These are phyloP conservation scores for Phialophora expanda DNA, from an alignment of 2,329 filamentous ascomycete genomes.

Conservation along the genomic window DNA sequence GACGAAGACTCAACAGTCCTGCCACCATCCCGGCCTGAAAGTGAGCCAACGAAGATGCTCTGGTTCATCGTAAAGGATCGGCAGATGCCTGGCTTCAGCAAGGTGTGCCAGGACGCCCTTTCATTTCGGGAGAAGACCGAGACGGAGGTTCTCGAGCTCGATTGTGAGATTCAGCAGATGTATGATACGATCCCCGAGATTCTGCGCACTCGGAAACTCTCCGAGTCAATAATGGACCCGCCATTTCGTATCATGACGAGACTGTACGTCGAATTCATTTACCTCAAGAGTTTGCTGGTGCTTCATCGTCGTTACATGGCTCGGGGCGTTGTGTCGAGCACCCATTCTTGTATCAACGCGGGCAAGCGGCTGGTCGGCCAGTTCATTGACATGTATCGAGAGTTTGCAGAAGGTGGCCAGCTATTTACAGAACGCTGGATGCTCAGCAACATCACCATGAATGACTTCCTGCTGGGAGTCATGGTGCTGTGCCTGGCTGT, in stretches of 20 bases:
- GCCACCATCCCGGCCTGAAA: conserved; percentile 58
- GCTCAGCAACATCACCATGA: conserved; percentile 61
- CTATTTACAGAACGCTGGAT: conserved; percentile 62
- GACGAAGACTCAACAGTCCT: conserved; percentile 56
- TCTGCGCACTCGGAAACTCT: conserved; percentile 27
- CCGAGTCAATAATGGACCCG: conserved; percentile 53
- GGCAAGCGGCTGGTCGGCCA: conserved; percentile 56
- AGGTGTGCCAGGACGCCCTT: conserved; percentile 41
- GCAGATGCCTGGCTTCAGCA: conserved; percentile 39
- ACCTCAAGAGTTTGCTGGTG: conserved; percentile 58
- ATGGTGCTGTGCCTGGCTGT: conserved; percentile 63
- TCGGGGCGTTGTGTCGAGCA: conserved; percentile 50
- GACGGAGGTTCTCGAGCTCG: conserved; percentile 34
- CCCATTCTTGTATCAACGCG: conserved; percentile 54
- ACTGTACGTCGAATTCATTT: conserved; percentile 59
- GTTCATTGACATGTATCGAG: conserved; percentile 57
- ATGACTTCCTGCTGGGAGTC: conserved; percentile 66
- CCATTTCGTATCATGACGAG: conserved; percentile 59
- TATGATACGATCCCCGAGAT: conserved; percentile 34
- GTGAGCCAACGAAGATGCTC: conserved; percentile 50
- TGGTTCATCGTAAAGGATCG: conserved; percentile 44
- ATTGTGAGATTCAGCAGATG: conserved; percentile 37
- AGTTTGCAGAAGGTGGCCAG: conserved; percentile 60
- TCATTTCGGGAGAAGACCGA: conserved; percentile 37
- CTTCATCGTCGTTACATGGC: conserved; percentile 59